Percentiles rank a stretch among this genome's conserved stretches.
phyloP scores from a whole-genome alignment of 768 basidiomycete species.

The Calocybe cyanea region DNA sequence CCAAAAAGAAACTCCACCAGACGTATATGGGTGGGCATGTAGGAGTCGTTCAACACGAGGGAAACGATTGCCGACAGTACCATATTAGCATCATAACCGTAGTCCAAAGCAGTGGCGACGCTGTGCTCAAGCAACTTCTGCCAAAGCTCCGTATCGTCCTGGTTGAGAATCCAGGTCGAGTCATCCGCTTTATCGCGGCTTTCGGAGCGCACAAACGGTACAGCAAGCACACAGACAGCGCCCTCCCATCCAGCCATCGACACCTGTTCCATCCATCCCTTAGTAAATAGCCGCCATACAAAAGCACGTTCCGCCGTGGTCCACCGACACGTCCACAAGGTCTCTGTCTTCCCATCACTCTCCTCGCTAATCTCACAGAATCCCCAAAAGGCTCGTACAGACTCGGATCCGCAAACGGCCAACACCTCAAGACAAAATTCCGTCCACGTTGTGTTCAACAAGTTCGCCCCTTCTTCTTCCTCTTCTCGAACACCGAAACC shows the following conservation, averaged over 20 bases:
- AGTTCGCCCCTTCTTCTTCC: slow-evolving; percentile 24
- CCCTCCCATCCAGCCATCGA: slow-evolving; percentile 49
- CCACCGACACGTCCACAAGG: slow-evolving; percentile 33
- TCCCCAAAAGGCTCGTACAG: slow-evolving; percentile 56
- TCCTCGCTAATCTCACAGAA: slow-evolving; percentile 19
- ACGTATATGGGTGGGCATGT: slow-evolving; percentile 28
- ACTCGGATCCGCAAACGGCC: slow-evolving; percentile 41
- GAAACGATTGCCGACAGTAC: slow-evolving; percentile 58
- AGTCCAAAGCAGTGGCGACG: slow-evolving; percentile 55
- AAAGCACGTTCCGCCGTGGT: slow-evolving; percentile 37
- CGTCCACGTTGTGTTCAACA: slow-evolving; percentile 56
- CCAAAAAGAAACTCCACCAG: slow-evolving; percentile 61
- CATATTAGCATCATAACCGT: slow-evolving; percentile 46
- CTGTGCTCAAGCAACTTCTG: slow-evolving; percentile 50
- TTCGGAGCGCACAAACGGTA: slow-evolving; percentile 50
- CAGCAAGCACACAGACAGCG: slow-evolving; percentile 46
- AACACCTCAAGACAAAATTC: slow-evolving; percentile 53
- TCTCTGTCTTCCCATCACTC: slow-evolving; percentile 16
- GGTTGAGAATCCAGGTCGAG: slow-evolving; percentile 22
- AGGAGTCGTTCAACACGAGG: slow-evolving; percentile 26
- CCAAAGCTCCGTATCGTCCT: slow-evolving; percentile 58
- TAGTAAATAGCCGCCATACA: slow-evolving; percentile 57
- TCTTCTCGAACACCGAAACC: slow-evolving; percentile 2
- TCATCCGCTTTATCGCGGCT: neutral
- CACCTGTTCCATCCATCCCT: slow-evolving; percentile 48